Base-by-base conservation (phyloP, 352 stramenopile species). In the Blastocystis sp. region DNA sequence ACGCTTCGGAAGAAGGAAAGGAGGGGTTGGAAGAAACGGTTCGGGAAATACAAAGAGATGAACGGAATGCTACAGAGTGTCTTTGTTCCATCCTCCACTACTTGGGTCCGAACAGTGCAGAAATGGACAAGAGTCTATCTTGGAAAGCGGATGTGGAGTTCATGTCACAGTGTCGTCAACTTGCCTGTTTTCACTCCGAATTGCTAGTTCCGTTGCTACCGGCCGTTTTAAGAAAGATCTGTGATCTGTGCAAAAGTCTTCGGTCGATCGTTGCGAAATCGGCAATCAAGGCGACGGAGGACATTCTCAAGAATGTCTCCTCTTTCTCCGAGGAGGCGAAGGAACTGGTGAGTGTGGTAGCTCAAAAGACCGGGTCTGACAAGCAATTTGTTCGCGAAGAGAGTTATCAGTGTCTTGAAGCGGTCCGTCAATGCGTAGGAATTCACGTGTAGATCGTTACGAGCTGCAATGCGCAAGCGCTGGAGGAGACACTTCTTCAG, bases 341-440 rank as follows among this genome's bases (percentile, higher is more conserved):
- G 14, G 67, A 78, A 32, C 21, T 29, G 1, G 16, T 78, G 0
- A 40, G 1, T 2, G 42, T 61, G 16, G 38, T 78, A 18, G 34
- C 36, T 44, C 14, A 40, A 40, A 78, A 78, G 24, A 56, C 42
- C 4, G 24, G 34, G 29, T 38, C 34, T 24, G 67, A 78, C 24
- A 78, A 78, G n/a, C 67, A 78, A 21, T 78, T 78, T 42, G n/a
- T 78, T 24, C 67, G 67, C n/a, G 67, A 78, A 44, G 67, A 78
- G 42, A 42, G 67, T 61, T 16, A 42, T 27, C 51, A 24, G n/a
- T 78, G 67, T 40, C n/a, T 78, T 16, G 32, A 78, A 21, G 36
- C 9, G 21, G 67, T 78, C 6, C 24, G 7, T 24, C 38, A 38
- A 29, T 21, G 11, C 24, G 29, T 61, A 9, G n/a, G 24, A n/a